phyloP scores from a whole-genome alignment of 176 grass and related monocot genomes.

The Thinopyrum elongatum region DNA sequence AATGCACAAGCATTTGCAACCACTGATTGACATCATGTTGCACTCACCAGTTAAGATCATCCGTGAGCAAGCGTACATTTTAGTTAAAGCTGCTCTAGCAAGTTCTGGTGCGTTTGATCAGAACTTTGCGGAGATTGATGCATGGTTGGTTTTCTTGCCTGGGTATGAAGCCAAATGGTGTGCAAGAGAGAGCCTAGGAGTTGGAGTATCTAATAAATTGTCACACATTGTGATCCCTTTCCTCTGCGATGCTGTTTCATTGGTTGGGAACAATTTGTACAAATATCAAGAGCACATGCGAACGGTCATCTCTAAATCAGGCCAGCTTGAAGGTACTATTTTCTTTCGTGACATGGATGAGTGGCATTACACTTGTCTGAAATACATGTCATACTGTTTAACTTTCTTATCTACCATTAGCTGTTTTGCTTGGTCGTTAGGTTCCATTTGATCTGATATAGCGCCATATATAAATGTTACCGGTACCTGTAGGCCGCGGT shows the following conservation, averaged over 20 bases:
- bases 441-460: constrained; percentile 3
- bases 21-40: constrained; percentile 59
- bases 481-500: not conserved
- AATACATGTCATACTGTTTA: constrained; percentile 4
- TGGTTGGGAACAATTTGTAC: constrained; percentile 88
- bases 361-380: not conserved
- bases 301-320: constrained; percentile 56
- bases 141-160: constrained; percentile 80
- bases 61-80: constrained; percentile 58
- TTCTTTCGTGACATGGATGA: constrained; percentile 8
- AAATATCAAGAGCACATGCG: constrained; percentile 75
- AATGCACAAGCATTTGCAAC: constrained; percentile 90
- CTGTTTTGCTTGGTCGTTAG: constrained; percentile 2
- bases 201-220: constrained; percentile 48
- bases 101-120: constrained; percentile 85
- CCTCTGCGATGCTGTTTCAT: constrained; percentile 83
- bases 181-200: constrained; percentile 33
- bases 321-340: constrained; percentile 58
- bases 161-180: constrained; percentile 38
- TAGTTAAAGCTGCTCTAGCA: constrained; percentile 73
- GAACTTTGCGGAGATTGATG: constrained; percentile 75
- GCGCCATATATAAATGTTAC: not conserved
- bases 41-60: constrained; percentile 58
- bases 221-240: constrained; percentile 77
- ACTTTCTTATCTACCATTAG: not conserved